Evolutionary conservation across 768 basidiomycete genomes (phyloP), one percentile per base, ranked within the genome.

Genomic region (Rhizopogon rudus): DNA sequence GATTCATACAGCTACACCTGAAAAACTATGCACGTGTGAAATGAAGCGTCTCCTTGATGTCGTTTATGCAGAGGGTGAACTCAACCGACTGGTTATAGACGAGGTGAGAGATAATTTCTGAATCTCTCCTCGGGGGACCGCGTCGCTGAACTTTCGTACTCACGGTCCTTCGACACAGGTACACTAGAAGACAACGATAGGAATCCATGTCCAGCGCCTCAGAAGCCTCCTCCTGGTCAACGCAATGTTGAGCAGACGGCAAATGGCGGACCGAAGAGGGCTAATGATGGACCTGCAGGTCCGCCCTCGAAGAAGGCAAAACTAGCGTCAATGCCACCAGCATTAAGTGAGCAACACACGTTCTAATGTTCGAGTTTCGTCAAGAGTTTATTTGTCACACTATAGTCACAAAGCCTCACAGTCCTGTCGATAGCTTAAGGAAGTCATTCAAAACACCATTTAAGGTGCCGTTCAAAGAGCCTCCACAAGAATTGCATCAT

Each of bases 51-150:
- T 83, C 0, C 71, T 94, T 28, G 67, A 73, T 6, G 67, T 63
- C 2, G 64, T 86, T 14, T 75, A 90, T 57, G 64, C 73, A n/a
- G 75, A 83, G 14, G 73, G 76, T 7, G 77, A 81, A 52, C 71
- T 93, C 3, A 88, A 85, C 57, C 76, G 91, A 6, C 73, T 94
- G 5, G 88, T 93, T 12, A 78, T 93, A 3, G 91, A 93, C 54
- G 91, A 93, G 79, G 88, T 87, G 55, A 46, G 68, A 62, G 22
- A 52, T 52, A 59, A 50, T 53, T 17, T 17, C 9, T 51, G 17
- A 17, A 17, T n/a, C 73, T 91, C 3, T 79, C 83, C 0, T 66
- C 71, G 3, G 65, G 71, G 31, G 75, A 72, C 2, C 59, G 65
- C 41, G 66, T 77, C 3, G 62, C 60, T 3, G 54, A 64, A 0